A percentile compares a stretch with the other conserved stretches of the same genome.
These are phyloP conservation scores for Hanseniaspora taiwanica DNA, from an alignment of 805 yeast species.

Conservation along the genomic window DNA sequence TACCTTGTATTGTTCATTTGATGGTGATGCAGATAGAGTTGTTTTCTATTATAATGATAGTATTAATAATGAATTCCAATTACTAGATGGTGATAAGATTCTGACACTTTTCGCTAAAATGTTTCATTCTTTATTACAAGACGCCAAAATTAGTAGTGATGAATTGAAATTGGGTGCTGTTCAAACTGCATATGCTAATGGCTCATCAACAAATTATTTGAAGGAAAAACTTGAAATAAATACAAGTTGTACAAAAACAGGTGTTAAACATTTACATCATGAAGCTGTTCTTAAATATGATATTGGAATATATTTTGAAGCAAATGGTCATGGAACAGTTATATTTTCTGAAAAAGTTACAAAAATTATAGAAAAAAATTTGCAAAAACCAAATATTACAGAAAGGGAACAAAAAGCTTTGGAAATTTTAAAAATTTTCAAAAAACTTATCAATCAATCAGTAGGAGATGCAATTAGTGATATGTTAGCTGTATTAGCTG, in stretches of 20 bases:
- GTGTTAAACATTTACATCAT: constrained; percentile 93
- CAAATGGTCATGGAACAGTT: constrained; percentile 98
- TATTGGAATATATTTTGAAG: constrained; percentile 91
- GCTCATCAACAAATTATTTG: constrained; percentile 69
- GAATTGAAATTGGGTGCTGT: constrained; percentile 58
- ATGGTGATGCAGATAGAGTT: constrained; percentile 95
- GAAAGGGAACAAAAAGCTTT: constrained; percentile 35
- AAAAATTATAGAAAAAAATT: constrained; percentile 24
- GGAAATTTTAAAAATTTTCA: constrained; percentile 42
- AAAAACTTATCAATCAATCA: constrained; percentile 78
- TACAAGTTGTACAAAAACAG: constrained; percentile 84
- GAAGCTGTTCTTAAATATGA: constrained; percentile 70
- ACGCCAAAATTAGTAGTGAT: constrained; percentile 23
- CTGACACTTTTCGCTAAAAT: constrained; percentile 70
- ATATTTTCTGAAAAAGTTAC: constrained; percentile 50
- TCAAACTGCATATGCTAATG: constrained; percentile 97
- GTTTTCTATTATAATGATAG: constrained; percentile 54
- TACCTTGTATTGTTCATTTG: constrained; percentile 66
- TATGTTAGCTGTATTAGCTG: constrained; percentile 59
- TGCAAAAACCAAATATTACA: constrained; percentile 19
- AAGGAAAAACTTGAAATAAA: constrained; percentile 51
- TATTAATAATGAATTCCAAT: constrained; percentile 28
- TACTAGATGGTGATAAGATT: constrained; percentile 88
- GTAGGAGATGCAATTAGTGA: constrained; percentile 99
- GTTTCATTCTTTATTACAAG: constrained; percentile 38